Conservation (phyloP, 2,329 filamentous ascomycete species). For the Colletotrichum sp. region DNA sequence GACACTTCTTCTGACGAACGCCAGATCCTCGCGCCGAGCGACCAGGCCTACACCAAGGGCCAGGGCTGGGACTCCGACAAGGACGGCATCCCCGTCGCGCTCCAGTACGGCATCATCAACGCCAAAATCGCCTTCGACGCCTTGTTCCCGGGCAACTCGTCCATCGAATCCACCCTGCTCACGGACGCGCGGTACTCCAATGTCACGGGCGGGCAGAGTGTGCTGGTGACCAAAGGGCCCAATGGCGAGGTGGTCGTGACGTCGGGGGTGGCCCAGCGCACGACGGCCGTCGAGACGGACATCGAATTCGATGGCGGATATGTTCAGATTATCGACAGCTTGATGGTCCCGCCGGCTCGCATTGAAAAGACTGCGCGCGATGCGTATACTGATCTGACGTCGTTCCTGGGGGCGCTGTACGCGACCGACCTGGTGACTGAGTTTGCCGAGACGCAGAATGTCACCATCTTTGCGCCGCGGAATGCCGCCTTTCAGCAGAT, state of each 20-base stretch:
- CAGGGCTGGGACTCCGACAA: conserved; percentile 44
- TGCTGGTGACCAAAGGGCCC: conserved; percentile 50
- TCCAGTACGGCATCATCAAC: conserved; percentile 67
- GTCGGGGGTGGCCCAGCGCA: conserved; percentile 43
- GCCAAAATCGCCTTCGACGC: conserved; percentile 48
- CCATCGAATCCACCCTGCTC: conserved; percentile 51
- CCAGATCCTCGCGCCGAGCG: conserved; percentile 61
- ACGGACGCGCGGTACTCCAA: conserved; percentile 47
- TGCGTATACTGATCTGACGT: conserved; percentile 17
- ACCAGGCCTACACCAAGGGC: conserved; percentile 55
- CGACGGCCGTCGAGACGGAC: conserved; percentile 46
- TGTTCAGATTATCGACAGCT: conserved; percentile 57
- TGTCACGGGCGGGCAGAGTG: conserved; percentile 54
- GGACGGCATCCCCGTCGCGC: conserved; percentile 44
- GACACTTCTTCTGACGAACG: not conserved
- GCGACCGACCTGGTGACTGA: conserved; percentile 11
- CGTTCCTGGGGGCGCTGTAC: conserved; percentile 23
- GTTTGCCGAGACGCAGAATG: conserved; percentile 16
- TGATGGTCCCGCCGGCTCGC: conserved; percentile 49
- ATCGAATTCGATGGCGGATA: conserved; percentile 53
- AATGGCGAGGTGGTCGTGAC: conserved; percentile 30
- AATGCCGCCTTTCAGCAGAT: conserved; percentile 20
- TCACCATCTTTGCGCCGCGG: conserved; percentile 19
- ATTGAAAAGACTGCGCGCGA: conserved; percentile 17
- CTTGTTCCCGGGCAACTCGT: conserved; percentile 40